Base-by-base conservation (phyloP, 2,329 filamentous ascomycete genomes). In the Tolypocladium guangdongense region DNA sequence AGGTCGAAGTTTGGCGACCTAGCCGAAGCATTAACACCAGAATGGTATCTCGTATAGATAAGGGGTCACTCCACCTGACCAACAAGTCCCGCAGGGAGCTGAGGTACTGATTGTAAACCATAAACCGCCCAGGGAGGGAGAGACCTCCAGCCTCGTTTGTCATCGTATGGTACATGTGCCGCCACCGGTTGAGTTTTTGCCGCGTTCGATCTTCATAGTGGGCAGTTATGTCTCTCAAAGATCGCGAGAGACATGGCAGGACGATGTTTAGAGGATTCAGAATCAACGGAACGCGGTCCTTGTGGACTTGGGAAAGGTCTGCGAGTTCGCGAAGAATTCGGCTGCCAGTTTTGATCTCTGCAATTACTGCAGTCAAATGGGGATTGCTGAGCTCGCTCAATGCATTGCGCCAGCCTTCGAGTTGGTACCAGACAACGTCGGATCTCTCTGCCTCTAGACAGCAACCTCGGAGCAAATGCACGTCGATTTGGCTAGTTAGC, bases 161-260 rank as follows among this genome's bases (percentile, higher is more conserved):
- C 73, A 84, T 74, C 6, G 69, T 66, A 62, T 82, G 73, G 60
- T 77, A 81, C 78, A 84, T 83, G 58, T 72, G 74, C 43, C 74
- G 72, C 81, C 82, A 84, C 52, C 80, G 73, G 37, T 72, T 67
- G 56, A 76, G 71, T 52, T 73, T 74, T 20, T 71, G 68, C 43
- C 75, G 58, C 5, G 69, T 70, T 37, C 69, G 73, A 60, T 83
- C 75, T 36, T 80, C 74, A 59, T 80, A 76, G 63, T 74, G 74
- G 10, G 55, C 56, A 41, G 66, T 73, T 57, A 84, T 83, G 56
- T 83, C 79, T 43, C 71, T 64, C 18, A 84, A 63, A 0, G 76
- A 77, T 53, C 69, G 73, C 51, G 70, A 72, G 20, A 84, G 66
- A 53, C 79, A 81, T 0, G 81, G 81, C 2, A 84, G 68, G 18